Base-by-base conservation (phyloP, 306 rosid species). In the Bauhinia variegata region DNA sequence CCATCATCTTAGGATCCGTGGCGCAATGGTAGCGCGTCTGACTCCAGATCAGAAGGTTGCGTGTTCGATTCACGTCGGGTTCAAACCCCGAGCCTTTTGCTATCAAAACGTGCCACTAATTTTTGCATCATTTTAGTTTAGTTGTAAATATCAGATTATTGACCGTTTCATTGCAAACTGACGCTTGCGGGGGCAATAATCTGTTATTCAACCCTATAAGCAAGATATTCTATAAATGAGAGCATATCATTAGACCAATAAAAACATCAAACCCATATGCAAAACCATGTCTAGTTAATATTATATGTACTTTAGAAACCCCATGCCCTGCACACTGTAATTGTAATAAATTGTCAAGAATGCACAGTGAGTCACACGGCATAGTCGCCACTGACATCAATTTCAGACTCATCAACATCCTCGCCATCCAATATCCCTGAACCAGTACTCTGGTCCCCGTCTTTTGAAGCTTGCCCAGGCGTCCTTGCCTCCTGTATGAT, bases 11-110 rank as follows among this genome's bases (percentile, higher is more conserved):
- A 1, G 79, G 84, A 74, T 83, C 83, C 31, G 85, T 80, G 85
- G 85, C 85, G 85, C 85, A 83, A 83, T 80, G 88, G 88, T 83
- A 83, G 88, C 88, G 83, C 81, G 85, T 83, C 83, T 83, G 81
- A 80, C 88, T 83, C 88, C 88, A 83, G 88, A 83, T 80, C 85
- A 80, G 81, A 80, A 80, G 83, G 88, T 80, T 83, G 86, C 85
- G 86, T 79, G 85, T 81, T 82, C 85, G 89, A 85, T 81, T 85
- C 86, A 85, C 83, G 89, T 81, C 81, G 36, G 85, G 83, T 85
- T 79, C 86, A 84, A 0, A 8, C 16, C 31, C 11, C 3, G 5
- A 28, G 2, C 19, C 14, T 44, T 42, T 56, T 15, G 8, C 8
- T 56, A 14, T 44, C 47, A 36, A 58, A 37, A n/a, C n/a, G n/a